A percentile compares a stretch with the other conserved stretches of the same genome.
Evolutionary conservation across 371 early-diverging fungal species (phyloP).

Genomic region (Actinomortierella wolfii): DNA sequence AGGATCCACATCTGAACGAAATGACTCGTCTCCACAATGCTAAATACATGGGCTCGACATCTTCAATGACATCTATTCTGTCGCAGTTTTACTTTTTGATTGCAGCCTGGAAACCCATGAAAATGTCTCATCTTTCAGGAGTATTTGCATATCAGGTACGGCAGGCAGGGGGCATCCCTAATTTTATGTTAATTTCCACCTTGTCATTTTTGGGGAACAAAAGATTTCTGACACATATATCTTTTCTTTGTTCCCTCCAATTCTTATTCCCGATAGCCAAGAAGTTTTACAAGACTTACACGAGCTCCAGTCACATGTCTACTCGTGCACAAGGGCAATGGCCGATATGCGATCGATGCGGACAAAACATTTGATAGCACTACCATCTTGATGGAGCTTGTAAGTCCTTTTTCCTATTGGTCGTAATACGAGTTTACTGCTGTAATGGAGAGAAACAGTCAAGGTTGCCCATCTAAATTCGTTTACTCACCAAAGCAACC

Average conservation of each 20-base stretch:
- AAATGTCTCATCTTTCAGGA: constrained; percentile 64
- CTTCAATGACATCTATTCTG: constrained; percentile 80
- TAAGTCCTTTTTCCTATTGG: constrained; percentile 48
- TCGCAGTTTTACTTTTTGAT: constrained; percentile 82
- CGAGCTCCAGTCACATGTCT: constrained; percentile 30
- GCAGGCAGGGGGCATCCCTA: too few relatives aligned
- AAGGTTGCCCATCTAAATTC: too few relatives aligned
- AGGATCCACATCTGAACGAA: constrained; percentile 59
- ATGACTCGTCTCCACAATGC: constrained; percentile 52
- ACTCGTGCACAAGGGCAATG: constrained; percentile 55
- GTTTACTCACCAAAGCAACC: too few relatives aligned
- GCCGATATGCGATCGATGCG: constrained; percentile 83
- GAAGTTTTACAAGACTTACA: constrained; percentile 26
- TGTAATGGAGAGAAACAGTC: too few relatives aligned
- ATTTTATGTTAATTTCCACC: too few relatives aligned
- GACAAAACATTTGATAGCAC: constrained; percentile 80
- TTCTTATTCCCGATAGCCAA: constrained; percentile 18
- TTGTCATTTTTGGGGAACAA: too few relatives aligned
- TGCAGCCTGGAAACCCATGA: constrained; percentile 67
- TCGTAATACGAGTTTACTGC: too few relatives aligned
- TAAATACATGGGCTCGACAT: constrained; percentile 86
- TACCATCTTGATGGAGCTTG: constrained; percentile 65
- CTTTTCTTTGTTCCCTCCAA: too few relatives aligned
- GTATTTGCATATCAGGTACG: constrained; percentile 62
- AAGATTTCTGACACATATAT: too few relatives aligned